Evolutionary conservation across 2,329 filamentous ascomycete genomes (phyloP).

Genomic region (Claviceps spartinae): DNA sequence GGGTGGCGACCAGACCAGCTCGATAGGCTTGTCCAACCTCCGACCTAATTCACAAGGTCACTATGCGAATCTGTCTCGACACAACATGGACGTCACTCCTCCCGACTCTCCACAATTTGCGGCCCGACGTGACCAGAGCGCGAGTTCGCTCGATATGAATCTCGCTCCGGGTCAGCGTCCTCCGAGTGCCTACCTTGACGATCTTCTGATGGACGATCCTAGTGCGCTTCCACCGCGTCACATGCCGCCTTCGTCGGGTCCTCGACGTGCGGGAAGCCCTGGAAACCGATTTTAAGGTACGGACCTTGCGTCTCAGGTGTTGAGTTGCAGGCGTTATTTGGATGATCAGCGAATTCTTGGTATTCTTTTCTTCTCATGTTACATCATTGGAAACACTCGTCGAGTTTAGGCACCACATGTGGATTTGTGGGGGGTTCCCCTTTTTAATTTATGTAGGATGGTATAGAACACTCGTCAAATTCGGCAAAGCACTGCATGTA

Average conservation of each 20-base stretch:
- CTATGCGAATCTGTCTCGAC: slow-evolving; percentile 23
- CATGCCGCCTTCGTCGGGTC: slow-evolving; percentile 17
- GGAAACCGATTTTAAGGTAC: slow-evolving; percentile 14
- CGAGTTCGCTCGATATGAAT: slow-evolving; percentile 53
- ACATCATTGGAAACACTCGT: not conserved
- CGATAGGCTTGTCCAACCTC: slow-evolving; percentile 48
- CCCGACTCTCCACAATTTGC: slow-evolving; percentile 50
- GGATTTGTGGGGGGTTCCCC: not conserved
- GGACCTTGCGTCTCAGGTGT: not conserved
- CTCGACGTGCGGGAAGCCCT: slow-evolving; percentile 9
- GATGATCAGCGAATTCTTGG: not conserved
- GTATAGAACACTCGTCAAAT: too few species aligned
- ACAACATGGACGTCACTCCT: slow-evolving; percentile 38
- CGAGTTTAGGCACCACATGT: not conserved
- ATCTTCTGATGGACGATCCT: slow-evolving; percentile 68
- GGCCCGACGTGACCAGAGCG: slow-evolving; percentile 38
- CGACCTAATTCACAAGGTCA: slow-evolving; percentile 44
- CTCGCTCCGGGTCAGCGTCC: slow-evolving; percentile 49
- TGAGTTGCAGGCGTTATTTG: not conserved
- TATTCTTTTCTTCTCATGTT: not conserved
- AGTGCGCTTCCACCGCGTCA: slow-evolving; percentile 33
- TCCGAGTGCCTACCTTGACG: slow-evolving; percentile 81
- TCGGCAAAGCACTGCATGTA: too few species aligned
- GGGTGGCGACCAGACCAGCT: slow-evolving; percentile 31
- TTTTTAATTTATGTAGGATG: too few species aligned